A percentile compares a stretch with the other conserved stretches of the same genome.
These are phyloP conservation scores for Venturia aucupariae DNA, from an alignment of 2,329 filamentous ascomycete species.

Conservation along the genomic window DNA sequence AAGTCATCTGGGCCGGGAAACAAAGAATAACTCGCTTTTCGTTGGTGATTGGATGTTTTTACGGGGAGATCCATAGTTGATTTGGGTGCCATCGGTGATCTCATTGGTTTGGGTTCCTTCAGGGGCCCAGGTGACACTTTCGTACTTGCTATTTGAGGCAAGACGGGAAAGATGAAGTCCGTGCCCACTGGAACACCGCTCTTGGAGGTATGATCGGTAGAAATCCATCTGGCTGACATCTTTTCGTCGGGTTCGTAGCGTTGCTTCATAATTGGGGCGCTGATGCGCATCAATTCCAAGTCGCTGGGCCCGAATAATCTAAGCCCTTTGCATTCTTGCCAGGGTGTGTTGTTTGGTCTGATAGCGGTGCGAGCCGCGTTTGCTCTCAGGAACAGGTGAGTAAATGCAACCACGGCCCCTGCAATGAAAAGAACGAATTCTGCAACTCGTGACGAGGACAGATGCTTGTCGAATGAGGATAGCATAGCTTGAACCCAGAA, in stretches of 20 bases:
- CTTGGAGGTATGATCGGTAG: neutral
- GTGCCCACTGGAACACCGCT: neutral
- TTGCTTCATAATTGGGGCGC: constrained; percentile 25
- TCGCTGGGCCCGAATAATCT: constrained; percentile 39
- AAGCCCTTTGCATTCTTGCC: constrained; percentile 18
- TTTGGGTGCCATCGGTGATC: neutral
- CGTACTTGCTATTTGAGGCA: neutral
- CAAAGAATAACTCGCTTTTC: constrained; percentile 25
- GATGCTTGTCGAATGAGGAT: constrained; percentile 31
- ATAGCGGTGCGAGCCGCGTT: constrained; percentile 50
- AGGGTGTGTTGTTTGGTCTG: constrained; percentile 38
- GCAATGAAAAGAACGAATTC: constrained; percentile 58
- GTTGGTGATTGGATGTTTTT: constrained; percentile 2
- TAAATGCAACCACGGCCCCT: constrained; percentile 53
- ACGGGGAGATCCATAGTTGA: neutral
- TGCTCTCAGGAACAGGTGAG: constrained; percentile 59
- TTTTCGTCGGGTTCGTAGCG: neutral
- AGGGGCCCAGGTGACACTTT: neutral
- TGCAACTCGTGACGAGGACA: constrained; percentile 52
- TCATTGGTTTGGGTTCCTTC: constrained; percentile 19
- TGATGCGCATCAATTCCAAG: constrained; percentile 31
- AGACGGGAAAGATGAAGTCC: neutral
- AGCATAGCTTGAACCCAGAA: constrained; percentile 50
- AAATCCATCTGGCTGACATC: neutral
- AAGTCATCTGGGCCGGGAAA: constrained; percentile 32